These are phyloP conservation scores for Hypholoma fasciculare DNA, from an alignment of 768 basidiomycete species.

Conservation along the genomic window DNA sequence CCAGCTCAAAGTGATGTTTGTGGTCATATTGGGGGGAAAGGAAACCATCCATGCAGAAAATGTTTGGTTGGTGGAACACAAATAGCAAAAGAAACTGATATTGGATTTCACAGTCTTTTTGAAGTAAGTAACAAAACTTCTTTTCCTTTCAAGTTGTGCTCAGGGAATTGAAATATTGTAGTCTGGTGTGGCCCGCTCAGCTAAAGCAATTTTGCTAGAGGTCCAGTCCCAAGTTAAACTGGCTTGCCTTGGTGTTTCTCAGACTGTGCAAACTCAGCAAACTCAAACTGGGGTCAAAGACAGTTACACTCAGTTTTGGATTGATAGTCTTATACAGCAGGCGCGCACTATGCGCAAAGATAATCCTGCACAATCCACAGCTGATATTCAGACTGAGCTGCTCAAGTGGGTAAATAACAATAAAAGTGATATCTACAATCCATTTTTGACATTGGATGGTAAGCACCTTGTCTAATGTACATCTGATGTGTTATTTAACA, in stretches of 20 bases:
- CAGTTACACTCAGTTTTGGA: constrained; percentile 36
- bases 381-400: constrained; percentile 24
- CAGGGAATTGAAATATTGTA: constrained; percentile 6
- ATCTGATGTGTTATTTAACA: background rate
- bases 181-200: constrained; percentile 23
- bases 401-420: constrained; percentile 26
- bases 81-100: constrained; percentile 27
- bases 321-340: constrained; percentile 28
- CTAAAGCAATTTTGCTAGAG: constrained; percentile 15
- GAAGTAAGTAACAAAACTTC: constrained; percentile 16
- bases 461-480: background rate
- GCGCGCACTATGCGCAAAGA: constrained; percentile 19
- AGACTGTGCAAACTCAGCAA: constrained; percentile 27
- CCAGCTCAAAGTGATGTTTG: constrained; percentile 37
- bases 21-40: constrained; percentile 38
- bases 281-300: constrained; percentile 39
- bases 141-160: background rate
- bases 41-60: constrained; percentile 40
- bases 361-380: constrained; percentile 10
- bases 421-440: constrained; percentile 25
- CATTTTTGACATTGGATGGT: constrained; percentile 29
- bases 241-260: constrained; percentile 30
- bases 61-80: constrained; percentile 36
- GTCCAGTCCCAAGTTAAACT: constrained; percentile 29
- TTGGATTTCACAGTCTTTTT: constrained; percentile 35